Conservation (phyloP, 371 early-diverging fungal genomes). For the Amoeboaphelidium occidentale region DNA sequence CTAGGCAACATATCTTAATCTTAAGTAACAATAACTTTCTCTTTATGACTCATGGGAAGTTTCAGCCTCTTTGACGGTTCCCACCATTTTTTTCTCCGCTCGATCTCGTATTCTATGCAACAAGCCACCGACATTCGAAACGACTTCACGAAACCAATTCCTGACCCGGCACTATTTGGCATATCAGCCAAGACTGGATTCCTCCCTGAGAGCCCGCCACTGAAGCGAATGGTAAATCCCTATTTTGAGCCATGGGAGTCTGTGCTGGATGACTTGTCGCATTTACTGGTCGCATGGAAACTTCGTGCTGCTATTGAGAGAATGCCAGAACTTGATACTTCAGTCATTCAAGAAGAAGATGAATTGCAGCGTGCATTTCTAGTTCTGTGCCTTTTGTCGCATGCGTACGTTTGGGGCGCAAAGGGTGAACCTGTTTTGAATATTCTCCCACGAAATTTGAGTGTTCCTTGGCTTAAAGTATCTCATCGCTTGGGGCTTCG, state of each 20-base stretch:
- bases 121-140: not conserved
- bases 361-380: slow-evolving; percentile 57
- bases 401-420: slow-evolving; percentile 77
- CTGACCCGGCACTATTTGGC: not conserved
- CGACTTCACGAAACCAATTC: not conserved
- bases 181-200: slow-evolving; percentile 28
- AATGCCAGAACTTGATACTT: slow-evolving; percentile 12
- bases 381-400: slow-evolving; percentile 61
- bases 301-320: slow-evolving; percentile 39
- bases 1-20: too few species aligned
- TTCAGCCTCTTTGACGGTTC: too few species aligned
- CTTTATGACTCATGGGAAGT: too few species aligned
- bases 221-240: slow-evolving; percentile 33
- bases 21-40: too few species aligned
- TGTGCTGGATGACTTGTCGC: slow-evolving; percentile 46
- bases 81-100: too few species aligned
- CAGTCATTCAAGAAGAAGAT: slow-evolving; percentile 13
- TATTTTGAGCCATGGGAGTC: slow-evolving; percentile 76
- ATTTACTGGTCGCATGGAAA: slow-evolving; percentile 44
- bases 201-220: slow-evolving; percentile 46
- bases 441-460: slow-evolving; percentile 47
- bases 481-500: slow-evolving; percentile 56
- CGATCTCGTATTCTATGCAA: not conserved
- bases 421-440: slow-evolving; percentile 13
- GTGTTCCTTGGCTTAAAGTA: slow-evolving; percentile 57